Evolutionary conservation across 208 protist genomes (phyloP), one percentile per base, ranked within the genome.

Genomic region (Wallacemonas sp.): DNA sequence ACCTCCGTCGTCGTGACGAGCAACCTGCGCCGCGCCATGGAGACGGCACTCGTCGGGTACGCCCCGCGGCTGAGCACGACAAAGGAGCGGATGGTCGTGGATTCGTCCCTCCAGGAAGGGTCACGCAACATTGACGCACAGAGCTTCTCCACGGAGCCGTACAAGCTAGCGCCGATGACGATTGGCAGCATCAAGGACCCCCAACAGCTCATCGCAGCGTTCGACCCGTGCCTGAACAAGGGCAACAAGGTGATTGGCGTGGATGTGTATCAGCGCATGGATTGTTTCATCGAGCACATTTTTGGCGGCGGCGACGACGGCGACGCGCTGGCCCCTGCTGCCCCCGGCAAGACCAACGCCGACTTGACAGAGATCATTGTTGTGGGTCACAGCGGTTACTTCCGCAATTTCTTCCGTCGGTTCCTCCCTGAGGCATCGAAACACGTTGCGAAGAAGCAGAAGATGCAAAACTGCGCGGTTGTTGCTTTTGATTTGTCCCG

Each of bases 81-180:
- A 15, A 45, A 67, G 21, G 91, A 96, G 79, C 77, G 65, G 36
- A 87, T 97, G 49, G 53, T 92, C 38, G 68, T 97, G 30, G 83
- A 94, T 72, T 96, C 94, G 6, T 71, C 82, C 0, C 66, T 96
- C 42, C 94, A 97, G 78, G 91, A 96, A 67, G 91, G 90, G 41
- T 91, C 87, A 28, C 81, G 88, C 63, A 96, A 96, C 72, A 84
- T 96, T n/a, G 93, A 97, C 68, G 87, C 93, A 21, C 91, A 96
- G 46, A 86, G 79, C 38, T 66, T 97, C 47, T 94, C 90, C 24
- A 87, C 81, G 1, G 87, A 92, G 65, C 59, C 41, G 4, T 75
- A 84, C 15, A 92, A 87, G 62, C 75, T 94, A n/a, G 82, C 88
- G 4, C 84, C 82, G 11, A 81, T 82, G 66, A 79, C 39, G 24